Conservation (phyloP, 768 basidiomycete species). For the Russula vinacea region DNA sequence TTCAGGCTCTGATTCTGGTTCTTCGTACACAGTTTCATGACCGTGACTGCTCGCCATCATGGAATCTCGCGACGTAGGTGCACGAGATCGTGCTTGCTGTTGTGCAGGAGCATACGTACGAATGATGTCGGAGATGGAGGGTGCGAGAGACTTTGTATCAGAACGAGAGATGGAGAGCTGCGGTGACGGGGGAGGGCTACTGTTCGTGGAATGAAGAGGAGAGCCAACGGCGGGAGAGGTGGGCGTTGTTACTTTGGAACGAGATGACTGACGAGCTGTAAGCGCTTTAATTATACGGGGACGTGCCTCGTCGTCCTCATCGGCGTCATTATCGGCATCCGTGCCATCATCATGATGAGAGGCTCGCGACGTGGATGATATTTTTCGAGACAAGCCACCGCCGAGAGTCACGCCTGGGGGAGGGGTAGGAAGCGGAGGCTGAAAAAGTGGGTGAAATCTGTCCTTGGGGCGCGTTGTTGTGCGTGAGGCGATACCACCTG, state of each 20-base stretch:
- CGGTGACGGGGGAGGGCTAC: slow-evolving; percentile 30
- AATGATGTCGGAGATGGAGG: slow-evolving; percentile 88
- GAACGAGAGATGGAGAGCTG: slow-evolving; percentile 28
- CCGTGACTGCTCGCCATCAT: slow-evolving; percentile 45
- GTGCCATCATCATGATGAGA: slow-evolving; percentile 50
- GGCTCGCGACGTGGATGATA: slow-evolving; percentile 31
- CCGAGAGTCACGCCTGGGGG: slow-evolving; percentile 78
- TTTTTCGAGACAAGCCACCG: slow-evolving; percentile 36
- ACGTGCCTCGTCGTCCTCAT: slow-evolving; percentile 21
- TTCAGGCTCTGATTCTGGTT: slow-evolving; percentile 49
- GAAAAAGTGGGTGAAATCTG: slow-evolving; percentile 67
- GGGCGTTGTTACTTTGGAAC: slow-evolving; percentile 12
- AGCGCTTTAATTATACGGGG: slow-evolving; percentile 25
- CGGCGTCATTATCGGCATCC: slow-evolving; percentile 45
- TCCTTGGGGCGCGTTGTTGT: slow-evolving; percentile 52
- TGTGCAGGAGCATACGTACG: slow-evolving; percentile 68
- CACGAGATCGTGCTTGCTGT: slow-evolving; percentile 49
- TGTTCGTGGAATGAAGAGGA: slow-evolving; percentile 15
- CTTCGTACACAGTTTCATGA: slow-evolving; percentile 48
- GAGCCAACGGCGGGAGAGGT: slow-evolving; percentile 10
- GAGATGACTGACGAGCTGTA: slow-evolving; percentile 33
- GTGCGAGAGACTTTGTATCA: slow-evolving; percentile 51
- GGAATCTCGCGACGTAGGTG: slow-evolving; percentile 47
- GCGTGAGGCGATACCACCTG: slow-evolving; percentile 44
- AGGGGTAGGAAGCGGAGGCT: slow-evolving; percentile 79